Conservation (phyloP, 306 rosid species). For the Lotus japonicus region DNA sequence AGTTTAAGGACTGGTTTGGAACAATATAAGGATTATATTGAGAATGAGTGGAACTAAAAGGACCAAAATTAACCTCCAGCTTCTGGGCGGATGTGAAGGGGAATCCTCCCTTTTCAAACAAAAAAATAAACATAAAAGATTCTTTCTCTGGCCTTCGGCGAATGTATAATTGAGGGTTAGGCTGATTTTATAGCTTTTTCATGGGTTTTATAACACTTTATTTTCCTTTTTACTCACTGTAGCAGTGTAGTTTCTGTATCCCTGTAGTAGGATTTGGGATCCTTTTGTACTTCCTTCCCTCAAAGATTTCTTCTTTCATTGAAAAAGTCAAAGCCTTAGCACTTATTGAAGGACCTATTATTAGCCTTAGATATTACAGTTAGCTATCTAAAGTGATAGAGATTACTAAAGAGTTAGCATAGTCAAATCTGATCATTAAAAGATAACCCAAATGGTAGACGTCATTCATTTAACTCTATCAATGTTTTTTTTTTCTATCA, state of each 20-base stretch:
- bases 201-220: not conserved
- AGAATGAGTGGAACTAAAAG: not conserved
- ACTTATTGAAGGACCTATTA: not conserved
- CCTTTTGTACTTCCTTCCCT: not conserved
- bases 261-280: not conserved
- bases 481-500: not conserved
- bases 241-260: no score
- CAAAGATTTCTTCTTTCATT: not conserved
- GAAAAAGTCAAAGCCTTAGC: not conserved
- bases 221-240: not conserved
- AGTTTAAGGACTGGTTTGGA: not conserved
- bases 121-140: not conserved
- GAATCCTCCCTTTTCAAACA: not conserved
- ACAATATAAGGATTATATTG: not conserved
- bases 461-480: not conserved
- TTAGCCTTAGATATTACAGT: not conserved
- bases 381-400: not conserved
- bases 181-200: not conserved
- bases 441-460: not conserved
- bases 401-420: not conserved
- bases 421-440: not conserved
- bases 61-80: no score
- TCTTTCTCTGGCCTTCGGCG: not conserved
- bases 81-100: not conserved
- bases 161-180: not conserved